These are phyloP conservation scores for Cafeteria roenbergensis DNA, from an alignment of 108 stramenopile species.

Conservation along the genomic window DNA sequence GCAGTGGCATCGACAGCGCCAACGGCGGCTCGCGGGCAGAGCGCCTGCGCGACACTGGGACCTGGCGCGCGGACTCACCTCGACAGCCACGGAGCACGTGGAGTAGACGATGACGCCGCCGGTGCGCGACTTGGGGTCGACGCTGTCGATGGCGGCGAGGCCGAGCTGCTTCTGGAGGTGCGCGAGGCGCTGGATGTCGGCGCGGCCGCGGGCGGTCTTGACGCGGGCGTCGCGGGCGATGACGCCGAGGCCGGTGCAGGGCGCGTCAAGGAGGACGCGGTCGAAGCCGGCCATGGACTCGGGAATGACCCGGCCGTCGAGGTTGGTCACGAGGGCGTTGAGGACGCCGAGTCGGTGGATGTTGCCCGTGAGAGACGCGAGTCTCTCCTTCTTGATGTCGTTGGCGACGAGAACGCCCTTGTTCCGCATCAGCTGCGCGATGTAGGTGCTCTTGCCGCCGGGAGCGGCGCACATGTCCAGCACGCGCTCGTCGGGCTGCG, in stretches of 20 bases:
- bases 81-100: slow-evolving; percentile 87
- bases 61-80: too few species aligned
- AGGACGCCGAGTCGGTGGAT: slow-evolving; percentile 87
- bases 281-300: slow-evolving; percentile 69
- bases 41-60: too few species aligned
- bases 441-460: slow-evolving; percentile 91
- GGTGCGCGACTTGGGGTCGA: slow-evolving; percentile 61
- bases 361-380: slow-evolving; percentile 93
- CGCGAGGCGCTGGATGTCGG: slow-evolving; percentile 70
- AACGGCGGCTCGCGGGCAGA: too few species aligned
- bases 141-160: slow-evolving; percentile 85
- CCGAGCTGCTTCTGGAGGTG: slow-evolving; percentile 93
- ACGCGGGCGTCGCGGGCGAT: slow-evolving; percentile 89
- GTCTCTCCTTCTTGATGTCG: slow-evolving; percentile 76
- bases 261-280: slow-evolving; percentile 88
- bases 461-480: slow-evolving; percentile 93
- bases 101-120: slow-evolving; percentile 93
- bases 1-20: too few species aligned
- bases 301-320: slow-evolving; percentile 83
- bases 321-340: slow-evolving; percentile 72
- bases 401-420: slow-evolving; percentile 84
- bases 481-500: slow-evolving; percentile 79
- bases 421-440: slow-evolving; percentile 93
- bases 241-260: slow-evolving; percentile 92
- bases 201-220: slow-evolving; percentile 80